Conservation (phyloP, 768 basidiomycete species). For the Russula ochroleuca region DNA sequence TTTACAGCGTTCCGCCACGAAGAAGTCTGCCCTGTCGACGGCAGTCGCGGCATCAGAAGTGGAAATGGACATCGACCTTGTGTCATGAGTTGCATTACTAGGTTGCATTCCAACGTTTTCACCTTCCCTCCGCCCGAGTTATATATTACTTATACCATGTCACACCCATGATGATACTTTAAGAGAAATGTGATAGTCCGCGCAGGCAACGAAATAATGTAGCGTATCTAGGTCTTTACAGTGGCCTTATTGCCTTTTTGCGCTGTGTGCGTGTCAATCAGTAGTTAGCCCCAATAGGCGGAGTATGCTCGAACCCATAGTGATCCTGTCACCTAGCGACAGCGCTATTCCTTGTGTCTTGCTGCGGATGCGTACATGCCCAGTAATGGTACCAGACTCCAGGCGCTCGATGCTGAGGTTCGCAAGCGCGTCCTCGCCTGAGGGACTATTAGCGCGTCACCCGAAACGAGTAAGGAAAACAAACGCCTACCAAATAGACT, state of each 20-base stretch:
- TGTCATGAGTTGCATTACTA: conserved; percentile 15
- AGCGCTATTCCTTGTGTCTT: conserved; percentile 98
- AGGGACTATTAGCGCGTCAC: conserved; percentile 7
- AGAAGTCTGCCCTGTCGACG: conserved; percentile 26
- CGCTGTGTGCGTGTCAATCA: conserved; percentile 11
- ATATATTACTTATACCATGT: conserved; percentile 1
- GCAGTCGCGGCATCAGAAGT: conserved; percentile 23
- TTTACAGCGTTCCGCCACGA: conserved; percentile 18
- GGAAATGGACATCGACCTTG: conserved; percentile 23
- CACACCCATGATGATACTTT: conserved; percentile 14
- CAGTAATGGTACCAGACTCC: conserved; percentile 74
- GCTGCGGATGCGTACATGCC: conserved; percentile 93
- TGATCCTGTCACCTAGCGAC: conserved; percentile 88
- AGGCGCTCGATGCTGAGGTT: conserved; percentile 91
- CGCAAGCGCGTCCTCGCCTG: conserved; percentile 93
- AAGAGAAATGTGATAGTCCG: conserved; percentile 14
- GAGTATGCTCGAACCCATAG: conserved; percentile 43
- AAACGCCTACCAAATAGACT: conserved; percentile 80
- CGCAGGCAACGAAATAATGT: conserved; percentile 15
- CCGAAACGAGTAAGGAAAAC: neutral
- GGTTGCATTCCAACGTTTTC: neutral
- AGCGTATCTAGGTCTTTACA: conserved; percentile 24
- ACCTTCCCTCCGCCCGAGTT: neutral
- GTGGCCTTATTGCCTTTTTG: conserved; percentile 24
- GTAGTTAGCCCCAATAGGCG: neutral